These are phyloP conservation scores for Alternaria incomplexa DNA, from an alignment of 2,329 filamentous ascomycete species.

Conservation along the genomic window DNA sequence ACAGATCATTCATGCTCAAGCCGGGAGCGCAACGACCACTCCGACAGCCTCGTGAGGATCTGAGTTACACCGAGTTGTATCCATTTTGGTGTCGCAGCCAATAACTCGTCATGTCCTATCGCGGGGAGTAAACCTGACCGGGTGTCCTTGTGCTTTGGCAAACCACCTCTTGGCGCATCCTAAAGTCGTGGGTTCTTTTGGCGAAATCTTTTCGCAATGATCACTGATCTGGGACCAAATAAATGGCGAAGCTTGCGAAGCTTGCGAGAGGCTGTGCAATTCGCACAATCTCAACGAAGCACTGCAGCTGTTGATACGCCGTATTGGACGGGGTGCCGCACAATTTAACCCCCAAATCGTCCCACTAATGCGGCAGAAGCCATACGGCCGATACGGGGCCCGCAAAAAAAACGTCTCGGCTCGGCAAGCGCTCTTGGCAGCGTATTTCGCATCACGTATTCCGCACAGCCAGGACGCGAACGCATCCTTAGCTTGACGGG, in stretches of 20 bases:
- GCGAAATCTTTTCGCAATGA: not conserved
- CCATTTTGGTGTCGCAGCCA: not conserved
- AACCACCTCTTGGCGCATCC: not conserved
- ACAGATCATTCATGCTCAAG: conserved; percentile 18
- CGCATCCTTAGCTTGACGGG: not conserved
- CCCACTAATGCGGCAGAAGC: not conserved
- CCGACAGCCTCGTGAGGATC: not conserved
- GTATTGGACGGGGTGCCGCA: not conserved
- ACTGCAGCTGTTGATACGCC: not conserved
- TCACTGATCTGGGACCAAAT: not conserved
- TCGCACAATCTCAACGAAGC: not conserved
- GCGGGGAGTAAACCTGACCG: not conserved
- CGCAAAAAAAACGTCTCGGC: not conserved
- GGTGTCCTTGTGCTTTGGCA: not conserved
- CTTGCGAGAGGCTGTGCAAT: not conserved
- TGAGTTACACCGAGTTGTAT: not conserved
- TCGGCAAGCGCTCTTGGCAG: not conserved
- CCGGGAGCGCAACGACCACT: not conserved
- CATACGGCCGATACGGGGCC: not conserved
- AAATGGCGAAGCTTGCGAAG: not conserved
- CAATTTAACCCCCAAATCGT: not conserved
- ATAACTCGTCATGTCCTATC: not conserved
- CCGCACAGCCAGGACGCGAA: not conserved
- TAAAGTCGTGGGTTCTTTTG: not conserved
- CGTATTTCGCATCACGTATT: not conserved